Base-by-base conservation (phyloP, 1,284 basidiomycete species). In the Uromyces viciae-fabae region DNA sequence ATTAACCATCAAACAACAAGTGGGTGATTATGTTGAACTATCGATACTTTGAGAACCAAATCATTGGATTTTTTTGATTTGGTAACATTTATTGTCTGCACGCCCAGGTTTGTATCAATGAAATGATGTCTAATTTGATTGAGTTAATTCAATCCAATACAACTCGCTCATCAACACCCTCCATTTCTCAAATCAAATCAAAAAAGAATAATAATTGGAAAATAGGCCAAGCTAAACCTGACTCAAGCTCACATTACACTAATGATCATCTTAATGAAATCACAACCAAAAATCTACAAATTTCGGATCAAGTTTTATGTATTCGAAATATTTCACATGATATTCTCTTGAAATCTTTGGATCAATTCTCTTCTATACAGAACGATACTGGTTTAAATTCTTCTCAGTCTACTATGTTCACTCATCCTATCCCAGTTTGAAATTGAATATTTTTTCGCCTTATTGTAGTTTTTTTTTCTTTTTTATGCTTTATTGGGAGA, bases 51-150 rank as follows among this genome's bases (percentile, higher is more conserved):
- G 11, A 46, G 25, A 73, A 4, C 1, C 19, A 68, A 4, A 62
- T 15, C 2, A 14, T 28, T 62, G n/a, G n/a, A n/a, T n/a, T n/a
- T n/a, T n/a, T n/a, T 2, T 28, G n/a, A 62, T 25, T 28, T 56
- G 14, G 28, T 40, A 19, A 76, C 22, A 28, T 62, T 66, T 22
- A 43, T 46, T 58, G 31, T 52, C n/a, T 66, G 42, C 31, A 8
- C 62, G 43, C 54, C 15, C 46, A 81, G 78, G 69, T 74, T 66
- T 81, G 78, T 49, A 52, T 81, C 43, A 81, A 68, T 81, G 78
- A 81, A 49, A 81, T 81, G 78, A 81, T 81, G 69, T 81, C 78
- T 7, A 74, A 49, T 43, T 74, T 81, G 43, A 74, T 58, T 8
- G n/a, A n/a, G n/a, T n/a, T n/a, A 72, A 80, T 28, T 36, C 54